Evolutionary conservation across 148 eudicot genomes (phyloP).

Genomic region (Polygonum maritimum): DNA sequence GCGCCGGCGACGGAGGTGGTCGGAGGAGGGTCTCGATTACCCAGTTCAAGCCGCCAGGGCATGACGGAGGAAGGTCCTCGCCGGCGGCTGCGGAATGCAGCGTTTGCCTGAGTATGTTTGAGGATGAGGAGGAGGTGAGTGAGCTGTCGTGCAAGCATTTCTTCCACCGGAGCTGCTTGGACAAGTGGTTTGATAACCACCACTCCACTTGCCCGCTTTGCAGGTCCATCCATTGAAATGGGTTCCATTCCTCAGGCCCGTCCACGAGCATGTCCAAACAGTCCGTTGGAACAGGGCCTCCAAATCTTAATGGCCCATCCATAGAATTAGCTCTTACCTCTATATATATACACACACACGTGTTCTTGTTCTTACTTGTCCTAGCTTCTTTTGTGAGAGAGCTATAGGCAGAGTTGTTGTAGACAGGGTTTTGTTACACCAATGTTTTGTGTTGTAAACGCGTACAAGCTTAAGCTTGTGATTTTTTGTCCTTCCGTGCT

Average conservation of each 20-base stretch:
- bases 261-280: too few relatives aligned
- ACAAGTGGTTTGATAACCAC: conserved; percentile 62
- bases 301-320: background rate
- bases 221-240: conserved; percentile 32
- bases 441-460: background rate
- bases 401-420: background rate
- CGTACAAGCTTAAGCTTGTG: background rate
- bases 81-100: conserved; percentile 28
- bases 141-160: conserved; percentile 78
- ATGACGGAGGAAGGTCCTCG: too few relatives aligned
- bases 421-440: too few relatives aligned
- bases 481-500: background rate
- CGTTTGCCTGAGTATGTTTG: conserved; percentile 53
- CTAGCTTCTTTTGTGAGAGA: background rate
- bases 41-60: conserved; percentile 19
- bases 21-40: conserved; percentile 22
- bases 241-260: background rate
- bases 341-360: background rate
- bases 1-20: background rate
- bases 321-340: background rate
- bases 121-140: conserved; percentile 54
- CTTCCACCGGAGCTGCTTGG: conserved; percentile 61
- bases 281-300: too few relatives aligned
- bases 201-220: conserved; percentile 76
- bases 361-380: background rate